Conservation (phyloP, 2,329 filamentous ascomycete species). For the Fusarium oxysporum region DNA sequence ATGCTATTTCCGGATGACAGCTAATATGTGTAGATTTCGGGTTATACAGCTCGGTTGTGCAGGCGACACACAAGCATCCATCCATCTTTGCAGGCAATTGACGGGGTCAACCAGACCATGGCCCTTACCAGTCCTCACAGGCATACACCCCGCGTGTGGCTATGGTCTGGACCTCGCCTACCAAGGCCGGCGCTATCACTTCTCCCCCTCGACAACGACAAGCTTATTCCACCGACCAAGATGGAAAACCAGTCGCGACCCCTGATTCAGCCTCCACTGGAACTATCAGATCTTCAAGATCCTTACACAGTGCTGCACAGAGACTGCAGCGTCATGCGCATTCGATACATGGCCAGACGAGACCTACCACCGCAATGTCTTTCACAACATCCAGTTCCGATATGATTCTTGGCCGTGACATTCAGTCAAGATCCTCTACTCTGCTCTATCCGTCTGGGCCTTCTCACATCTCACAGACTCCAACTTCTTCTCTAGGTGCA, state of each 20-base stretch:
- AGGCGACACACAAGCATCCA: constrained; percentile 84
- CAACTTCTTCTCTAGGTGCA: constrained; percentile 11
- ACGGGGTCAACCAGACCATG: constrained; percentile 48
- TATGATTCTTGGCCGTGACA: constrained; percentile 26
- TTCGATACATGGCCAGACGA: constrained; percentile 13
- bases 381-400: constrained; percentile 40
- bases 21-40: constrained; percentile 71
- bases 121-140: constrained; percentile 33
- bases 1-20: not conserved
- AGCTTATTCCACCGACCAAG: constrained; percentile 3
- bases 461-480: constrained; percentile 31
- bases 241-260: constrained; percentile 21
- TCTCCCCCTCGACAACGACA: constrained; percentile 4
- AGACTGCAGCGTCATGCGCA: constrained; percentile 3
- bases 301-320: constrained; percentile 2
- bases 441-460: constrained; percentile 3
- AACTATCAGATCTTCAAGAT: constrained; percentile 15
- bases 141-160: constrained; percentile 50
- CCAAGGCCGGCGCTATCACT: constrained; percentile 5
- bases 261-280: constrained; percentile 8
- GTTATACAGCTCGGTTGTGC: constrained; percentile 82
- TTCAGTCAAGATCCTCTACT: constrained; percentile 11
- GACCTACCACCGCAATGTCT: constrained; percentile 33
- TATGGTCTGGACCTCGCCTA: constrained; percentile 53
- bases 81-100: constrained; percentile 75